Percentiles rank a stretch among this genome's conserved stretches.
These are phyloP conservation scores for Sedum album DNA, from an alignment of 164 flowering plant genomes.

Conservation along the genomic window DNA sequence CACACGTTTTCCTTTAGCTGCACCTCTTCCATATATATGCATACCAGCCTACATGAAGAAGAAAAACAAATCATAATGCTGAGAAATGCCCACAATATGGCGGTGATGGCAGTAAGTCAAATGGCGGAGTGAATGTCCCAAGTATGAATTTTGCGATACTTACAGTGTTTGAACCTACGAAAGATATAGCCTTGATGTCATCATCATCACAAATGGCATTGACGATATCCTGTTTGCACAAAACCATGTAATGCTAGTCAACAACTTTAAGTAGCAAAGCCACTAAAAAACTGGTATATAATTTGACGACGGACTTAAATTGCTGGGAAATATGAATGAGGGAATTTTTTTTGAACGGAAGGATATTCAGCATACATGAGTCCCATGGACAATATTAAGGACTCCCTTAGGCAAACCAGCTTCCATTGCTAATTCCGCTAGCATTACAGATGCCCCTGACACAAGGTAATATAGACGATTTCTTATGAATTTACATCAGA, in stretches of 20 bases:
- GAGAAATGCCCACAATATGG: background rate
- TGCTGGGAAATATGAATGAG: background rate
- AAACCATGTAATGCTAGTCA: background rate
- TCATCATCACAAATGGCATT: conserved; percentile 90
- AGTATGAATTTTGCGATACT: conserved; percentile 18
- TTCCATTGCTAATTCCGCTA: conserved; percentile 89
- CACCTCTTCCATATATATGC: conserved; percentile 81
- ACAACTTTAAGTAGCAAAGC: background rate
- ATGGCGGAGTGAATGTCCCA: background rate
- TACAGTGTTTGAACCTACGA: conserved; percentile 91
- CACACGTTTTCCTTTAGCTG: conserved; percentile 89
- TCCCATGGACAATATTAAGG: conserved; percentile 89
- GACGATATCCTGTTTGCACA: conserved; percentile 53
- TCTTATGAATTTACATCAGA: background rate
- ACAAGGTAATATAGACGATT: background rate
- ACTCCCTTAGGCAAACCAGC: conserved; percentile 96
- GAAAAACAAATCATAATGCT: background rate
- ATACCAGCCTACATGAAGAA: conserved; percentile 65
- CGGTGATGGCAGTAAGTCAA: too few relatives aligned
- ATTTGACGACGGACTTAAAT: background rate
- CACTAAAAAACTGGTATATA: background rate
- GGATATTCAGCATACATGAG: conserved; percentile 43
- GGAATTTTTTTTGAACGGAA: too few relatives aligned
- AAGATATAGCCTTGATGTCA: conserved; percentile 82
- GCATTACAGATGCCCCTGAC: conserved; percentile 85